These are phyloP conservation scores for Fusarium keratoplasticum DNA, from an alignment of 2,329 filamentous ascomycete species.

Conservation along the genomic window DNA sequence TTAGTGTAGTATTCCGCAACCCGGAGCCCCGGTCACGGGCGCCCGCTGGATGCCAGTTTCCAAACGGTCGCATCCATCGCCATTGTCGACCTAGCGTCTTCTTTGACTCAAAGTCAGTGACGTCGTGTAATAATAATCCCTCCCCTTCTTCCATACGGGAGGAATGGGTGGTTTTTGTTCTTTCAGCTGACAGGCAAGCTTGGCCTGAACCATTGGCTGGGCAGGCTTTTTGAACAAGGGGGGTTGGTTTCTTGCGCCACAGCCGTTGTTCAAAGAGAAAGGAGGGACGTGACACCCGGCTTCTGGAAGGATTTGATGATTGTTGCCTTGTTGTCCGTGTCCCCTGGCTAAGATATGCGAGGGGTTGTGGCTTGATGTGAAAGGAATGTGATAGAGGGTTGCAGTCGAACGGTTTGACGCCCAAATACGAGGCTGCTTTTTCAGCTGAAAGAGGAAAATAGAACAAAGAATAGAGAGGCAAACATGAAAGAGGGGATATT, in stretches of 20 bases:
- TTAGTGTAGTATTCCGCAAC: not conserved
- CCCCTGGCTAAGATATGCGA: not conserved
- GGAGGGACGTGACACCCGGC: not conserved
- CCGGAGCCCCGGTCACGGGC: not conserved
- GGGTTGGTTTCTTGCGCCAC: slow-evolving; percentile 16
- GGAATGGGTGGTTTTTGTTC: not conserved
- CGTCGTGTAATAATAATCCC: not conserved
- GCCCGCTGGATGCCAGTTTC: slow-evolving; percentile 2
- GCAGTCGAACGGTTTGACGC: not conserved
- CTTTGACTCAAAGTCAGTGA: not conserved
- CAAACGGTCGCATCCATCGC: slow-evolving; percentile 8
- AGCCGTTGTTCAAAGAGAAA: slow-evolving; percentile 1
- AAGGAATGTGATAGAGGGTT: slow-evolving; percentile 7
- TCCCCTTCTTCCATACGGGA: not conserved
- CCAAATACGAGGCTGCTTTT: not conserved
- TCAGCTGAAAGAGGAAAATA: not conserved
- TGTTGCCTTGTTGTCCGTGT: not conserved
- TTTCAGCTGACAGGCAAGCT: not conserved
- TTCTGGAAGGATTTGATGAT: slow-evolving; percentile 1
- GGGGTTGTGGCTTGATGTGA: not conserved
- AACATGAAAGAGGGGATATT: not conserved
- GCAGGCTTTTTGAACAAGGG: slow-evolving; percentile 11
- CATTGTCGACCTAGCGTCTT: slow-evolving; percentile 7
- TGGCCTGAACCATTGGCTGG: not conserved
- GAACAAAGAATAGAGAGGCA: not conserved